Conservation (phyloP, 192 early-diverging fungal genomes). For the Backusella macrospora region DNA sequence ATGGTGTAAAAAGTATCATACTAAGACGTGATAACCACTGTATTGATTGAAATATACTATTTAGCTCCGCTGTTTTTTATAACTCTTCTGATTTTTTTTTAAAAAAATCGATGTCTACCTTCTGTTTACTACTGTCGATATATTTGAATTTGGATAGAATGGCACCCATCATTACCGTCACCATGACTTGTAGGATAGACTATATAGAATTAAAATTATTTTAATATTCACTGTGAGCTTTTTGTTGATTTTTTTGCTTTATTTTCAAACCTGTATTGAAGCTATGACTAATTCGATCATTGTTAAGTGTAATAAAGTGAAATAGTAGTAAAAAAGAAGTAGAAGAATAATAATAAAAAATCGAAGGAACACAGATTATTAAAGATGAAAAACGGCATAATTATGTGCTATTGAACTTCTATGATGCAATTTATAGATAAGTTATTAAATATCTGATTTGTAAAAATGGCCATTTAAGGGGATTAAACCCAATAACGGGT, state of each 20-base stretch:
- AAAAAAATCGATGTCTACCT: constrained; percentile 23
- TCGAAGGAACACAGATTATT: background rate
- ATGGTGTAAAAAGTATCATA: constrained; percentile 74
- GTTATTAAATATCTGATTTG: background rate
- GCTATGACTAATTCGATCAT: constrained; percentile 9
- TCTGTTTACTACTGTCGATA: constrained; percentile 29
- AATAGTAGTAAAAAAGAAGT: background rate
- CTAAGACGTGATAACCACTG: constrained; percentile 63
- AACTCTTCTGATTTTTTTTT: background rate
- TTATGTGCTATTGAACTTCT: background rate
- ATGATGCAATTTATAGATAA: background rate
- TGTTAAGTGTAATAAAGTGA: background rate
- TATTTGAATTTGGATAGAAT: constrained; percentile 25
- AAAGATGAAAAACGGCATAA: background rate
- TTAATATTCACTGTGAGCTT: background rate
- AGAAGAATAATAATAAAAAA: background rate
- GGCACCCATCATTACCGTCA: constrained; percentile 29
- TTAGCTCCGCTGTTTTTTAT: background rate
- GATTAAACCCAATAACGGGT: background rate
- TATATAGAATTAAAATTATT: background rate
- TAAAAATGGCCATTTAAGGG: background rate
- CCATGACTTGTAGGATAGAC: constrained; percentile 41
- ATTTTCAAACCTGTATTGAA: constrained; percentile 6
- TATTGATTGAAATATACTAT: background rate
- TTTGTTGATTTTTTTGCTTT: background rate